Evolutionary conservation across 2,329 filamentous ascomycete genomes (phyloP), one percentile per base, ranked within the genome.

Genomic region (Exophiala sp.): DNA sequence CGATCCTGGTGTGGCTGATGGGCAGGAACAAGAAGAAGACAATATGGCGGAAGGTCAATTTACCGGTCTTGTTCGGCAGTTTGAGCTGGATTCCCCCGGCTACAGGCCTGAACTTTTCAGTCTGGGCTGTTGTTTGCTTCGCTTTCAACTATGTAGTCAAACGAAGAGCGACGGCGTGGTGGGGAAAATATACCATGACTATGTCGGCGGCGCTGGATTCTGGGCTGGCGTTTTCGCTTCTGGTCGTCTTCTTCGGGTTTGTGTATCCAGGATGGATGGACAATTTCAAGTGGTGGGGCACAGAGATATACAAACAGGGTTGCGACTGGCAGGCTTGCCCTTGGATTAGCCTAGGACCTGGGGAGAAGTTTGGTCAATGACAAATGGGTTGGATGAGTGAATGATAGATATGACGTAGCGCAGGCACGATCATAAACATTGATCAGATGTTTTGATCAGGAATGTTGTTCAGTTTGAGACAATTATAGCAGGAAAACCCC

Each of bases 151-250:
- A 86, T 67, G 70, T 86, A 56, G 80, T 95, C 65, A 84, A 85
- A 66, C 82, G 82, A 34, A 78, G 86, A 18, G 86, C 83, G 21
- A 78, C 77, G 29, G 84, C 82, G 1, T 95, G 90, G 90, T 95
- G 90, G 90, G 84, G 83, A 44, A 94, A 95, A 71, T 95, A 95
- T 69, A 92, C 88, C 38, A 94, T 95, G 88, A 91, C 89, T 3
- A 75, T 95, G 48, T 89, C 86, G 54, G 89, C 89, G 0, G 90
- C 88, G 1, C 77, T 95, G 51, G 90, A 95, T 67, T 91, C 87
- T 1, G 89, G 89, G 1, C 75, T 95, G 16, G 89, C 90, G 0
- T 88, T 91, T 64, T 88, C 88, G 24, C 85, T 94, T 34, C 84
- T 95, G 8, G 81, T 92, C 3, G 85, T 94, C 21, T 95, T 95